Evolutionary conservation across 1,284 basidiomycete genomes (phyloP), one percentile per base, ranked within the genome.

Genomic region (Apiotrichum porosum): DNA sequence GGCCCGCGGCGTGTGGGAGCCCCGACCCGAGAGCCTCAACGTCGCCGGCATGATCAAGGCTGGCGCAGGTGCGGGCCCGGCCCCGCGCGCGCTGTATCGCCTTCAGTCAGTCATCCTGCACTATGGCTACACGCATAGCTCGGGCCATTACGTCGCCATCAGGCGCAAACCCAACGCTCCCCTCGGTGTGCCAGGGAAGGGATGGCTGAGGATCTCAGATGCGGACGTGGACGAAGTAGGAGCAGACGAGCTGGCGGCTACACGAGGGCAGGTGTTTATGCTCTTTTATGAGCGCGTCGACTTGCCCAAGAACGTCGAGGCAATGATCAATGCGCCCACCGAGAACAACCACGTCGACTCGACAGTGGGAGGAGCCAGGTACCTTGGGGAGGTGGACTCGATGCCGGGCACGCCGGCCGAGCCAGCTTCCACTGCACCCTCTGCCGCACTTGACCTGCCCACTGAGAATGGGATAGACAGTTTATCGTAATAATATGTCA

Each of bases 71-170:
- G 41, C 18, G 3, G 41, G 41, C 1, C 41, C 44, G 13, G 45
- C 42, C 3, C 53, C 47, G 13, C 49, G 82, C 37, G 82, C 80
- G 12, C 75, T 91, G 30, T 95, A 94, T 69, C 81, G 87, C 31
- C 80, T 95, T 23, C 73, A 83, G 3, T 82, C 86, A 10, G 81
- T 88, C 23, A 88, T 95, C 9, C 88, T 89, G 60, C 91, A 95
- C 72, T 91, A 84, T 66, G 91, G 91, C 17, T 71, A 68, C 47
- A 81, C 83, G 50, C 89, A 93, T 63, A 84, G 83, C 6, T 92
- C 86, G 63, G 91, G 92, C 2, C 92, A 95, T 69, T 95, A 92
- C 65, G 80, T 94, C 53, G 88, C 86, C 56, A 92, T 83, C 68
- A 78, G 91, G n/a, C 78, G 91, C 32, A 85, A 85, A 69, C 89